phyloP scores from a whole-genome alignment of 2,329 filamentous ascomycete genomes.

The Aspergillus sp. region DNA sequence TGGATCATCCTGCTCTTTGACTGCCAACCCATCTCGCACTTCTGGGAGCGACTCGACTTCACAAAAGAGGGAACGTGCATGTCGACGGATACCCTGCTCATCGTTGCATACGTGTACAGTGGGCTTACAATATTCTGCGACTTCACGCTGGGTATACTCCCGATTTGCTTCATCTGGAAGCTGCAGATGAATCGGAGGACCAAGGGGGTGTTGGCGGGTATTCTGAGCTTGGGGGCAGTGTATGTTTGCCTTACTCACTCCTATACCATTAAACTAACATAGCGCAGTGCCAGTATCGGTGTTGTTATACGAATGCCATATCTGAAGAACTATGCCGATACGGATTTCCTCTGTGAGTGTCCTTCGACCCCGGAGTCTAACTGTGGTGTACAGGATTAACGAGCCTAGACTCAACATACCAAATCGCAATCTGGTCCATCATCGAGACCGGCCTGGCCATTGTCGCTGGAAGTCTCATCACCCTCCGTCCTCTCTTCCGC shows the following conservation, averaged over 20 bases:
- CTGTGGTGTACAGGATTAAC: too few species aligned
- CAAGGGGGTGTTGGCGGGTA: constrained; percentile 51
- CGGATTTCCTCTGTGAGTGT: constrained; percentile 28
- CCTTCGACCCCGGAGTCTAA: too few species aligned
- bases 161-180: constrained; percentile 54
- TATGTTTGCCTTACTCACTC: constrained; percentile 19
- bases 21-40: constrained; percentile 50
- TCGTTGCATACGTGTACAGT: constrained; percentile 53
- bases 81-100: constrained; percentile 47
- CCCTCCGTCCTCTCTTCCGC: constrained; percentile 48
- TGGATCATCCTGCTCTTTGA: constrained; percentile 53
- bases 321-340: constrained; percentile 16
- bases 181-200: constrained; percentile 54
- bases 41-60: constrained; percentile 44
- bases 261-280: background rate
- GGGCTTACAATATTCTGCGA: constrained; percentile 42
- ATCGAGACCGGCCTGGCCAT: constrained; percentile 38
- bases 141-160: constrained; percentile 53
- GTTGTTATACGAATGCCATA: constrained; percentile 25
- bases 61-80: constrained; percentile 43
- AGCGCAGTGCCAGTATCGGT: constrained; percentile 24
- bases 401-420: constrained; percentile 39
- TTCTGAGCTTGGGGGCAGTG: constrained; percentile 55
- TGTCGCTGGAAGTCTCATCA: constrained; percentile 34
- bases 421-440: constrained; percentile 43